Conservation (phyloP, 352 stramenopile species). For the Phytophthora hibernalis region DNA sequence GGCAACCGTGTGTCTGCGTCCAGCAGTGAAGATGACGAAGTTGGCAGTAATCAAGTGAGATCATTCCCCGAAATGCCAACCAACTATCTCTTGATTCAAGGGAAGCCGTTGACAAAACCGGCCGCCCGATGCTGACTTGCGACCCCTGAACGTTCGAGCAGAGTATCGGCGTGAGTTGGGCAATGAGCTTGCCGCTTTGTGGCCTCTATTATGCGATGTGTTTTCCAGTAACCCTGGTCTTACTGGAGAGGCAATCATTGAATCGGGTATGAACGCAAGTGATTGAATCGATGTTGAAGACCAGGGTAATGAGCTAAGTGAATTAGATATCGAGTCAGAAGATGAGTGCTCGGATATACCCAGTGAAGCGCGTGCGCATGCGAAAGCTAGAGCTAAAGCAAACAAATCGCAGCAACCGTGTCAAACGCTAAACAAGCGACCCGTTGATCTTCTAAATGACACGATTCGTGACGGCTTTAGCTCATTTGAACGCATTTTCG, state of each 20-base stretch:
- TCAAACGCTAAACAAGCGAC: neutral
- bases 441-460: constrained; percentile 6
- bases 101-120: neutral
- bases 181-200: neutral
- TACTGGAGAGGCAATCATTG: neutral
- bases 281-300: neutral
- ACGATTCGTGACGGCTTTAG: constrained; percentile 4
- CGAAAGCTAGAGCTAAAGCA: neutral
- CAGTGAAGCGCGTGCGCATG: neutral
- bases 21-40: neutral
- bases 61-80: neutral
- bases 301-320: too few relatives aligned
- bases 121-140: neutral
- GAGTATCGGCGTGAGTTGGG: neutral
- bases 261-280: neutral
- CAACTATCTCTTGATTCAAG: neutral
- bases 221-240: neutral
- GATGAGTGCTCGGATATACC: constrained; percentile 3
- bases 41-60: neutral
- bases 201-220: neutral
- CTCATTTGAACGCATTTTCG: constrained; percentile 8
- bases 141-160: neutral
- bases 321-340: too few relatives aligned
- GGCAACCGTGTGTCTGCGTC: neutral
- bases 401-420: constrained; percentile 3